Percentiles rank a stretch among this genome's conserved stretches.
phyloP scores from a whole-genome alignment of 495 filamentous ascomycete species.

The Pyrenopolyporus hunteri region DNA sequence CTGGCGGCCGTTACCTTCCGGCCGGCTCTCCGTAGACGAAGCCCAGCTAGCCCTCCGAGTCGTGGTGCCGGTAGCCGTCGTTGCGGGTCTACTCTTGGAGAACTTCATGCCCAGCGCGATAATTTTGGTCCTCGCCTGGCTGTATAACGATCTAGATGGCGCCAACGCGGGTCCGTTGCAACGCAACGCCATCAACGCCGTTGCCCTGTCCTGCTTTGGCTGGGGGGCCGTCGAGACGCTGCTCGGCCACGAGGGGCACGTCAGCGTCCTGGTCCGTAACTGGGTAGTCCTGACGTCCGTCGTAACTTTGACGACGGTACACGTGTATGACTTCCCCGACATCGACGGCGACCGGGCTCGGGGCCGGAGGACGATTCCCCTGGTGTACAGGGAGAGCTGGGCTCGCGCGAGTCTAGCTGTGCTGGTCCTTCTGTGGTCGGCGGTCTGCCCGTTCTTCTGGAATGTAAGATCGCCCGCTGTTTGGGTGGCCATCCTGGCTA shows the following conservation, averaged over 20 bases:
- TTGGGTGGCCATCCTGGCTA: neutral
- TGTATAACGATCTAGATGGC: slow-evolving; percentile 48
- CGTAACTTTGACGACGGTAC: slow-evolving; percentile 53
- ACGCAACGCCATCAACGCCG: slow-evolving; percentile 45
- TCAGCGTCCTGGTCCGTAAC: slow-evolving; percentile 4
- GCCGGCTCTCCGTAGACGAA: slow-evolving; percentile 26
- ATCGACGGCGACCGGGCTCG: slow-evolving; percentile 49
- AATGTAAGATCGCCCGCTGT: neutral
- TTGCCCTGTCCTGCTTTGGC: slow-evolving; percentile 39
- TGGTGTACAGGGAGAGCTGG: slow-evolving; percentile 48
- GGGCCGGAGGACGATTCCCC: slow-evolving; percentile 47
- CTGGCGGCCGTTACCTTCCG: slow-evolving; percentile 46
- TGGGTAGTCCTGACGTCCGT: slow-evolving; percentile 50
- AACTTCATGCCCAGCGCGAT: slow-evolving; percentile 30
- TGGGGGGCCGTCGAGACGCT: slow-evolving; percentile 31
- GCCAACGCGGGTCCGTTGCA: slow-evolving; percentile 27
- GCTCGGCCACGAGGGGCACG: neutral
- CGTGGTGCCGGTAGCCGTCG: slow-evolving; percentile 6
- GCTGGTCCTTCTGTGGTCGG: slow-evolving; percentile 49
- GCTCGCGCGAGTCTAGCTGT: slow-evolving; percentile 47
- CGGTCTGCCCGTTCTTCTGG: slow-evolving; percentile 50
- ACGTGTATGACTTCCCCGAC: slow-evolving; percentile 55
- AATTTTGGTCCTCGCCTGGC: slow-evolving; percentile 37
- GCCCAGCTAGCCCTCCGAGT: slow-evolving; percentile 16
- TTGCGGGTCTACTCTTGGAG: slow-evolving; percentile 17